These are phyloP conservation scores for Akanthomyces dipterigenus DNA, from an alignment of 2,329 filamentous ascomycete genomes.

Conservation along the genomic window DNA sequence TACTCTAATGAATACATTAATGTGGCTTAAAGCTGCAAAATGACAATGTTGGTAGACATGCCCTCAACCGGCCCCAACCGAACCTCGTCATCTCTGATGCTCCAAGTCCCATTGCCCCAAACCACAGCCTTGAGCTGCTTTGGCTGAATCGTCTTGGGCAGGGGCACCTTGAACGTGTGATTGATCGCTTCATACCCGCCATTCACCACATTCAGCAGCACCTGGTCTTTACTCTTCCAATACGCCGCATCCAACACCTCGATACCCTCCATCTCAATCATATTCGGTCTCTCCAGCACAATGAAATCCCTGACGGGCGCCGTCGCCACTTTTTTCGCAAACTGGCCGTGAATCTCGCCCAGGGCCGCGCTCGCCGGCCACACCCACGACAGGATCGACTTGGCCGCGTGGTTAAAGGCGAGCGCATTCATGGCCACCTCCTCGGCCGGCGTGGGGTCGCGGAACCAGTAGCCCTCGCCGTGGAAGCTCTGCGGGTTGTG, in stretches of 20 bases:
- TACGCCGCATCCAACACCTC: conserved; percentile 18
- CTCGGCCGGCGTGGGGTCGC: conserved; percentile 38
- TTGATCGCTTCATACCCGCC: conserved; percentile 17
- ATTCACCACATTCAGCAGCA: conserved; percentile 20
- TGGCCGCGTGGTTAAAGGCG: conserved; percentile 39
- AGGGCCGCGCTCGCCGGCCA: conserved; percentile 34
- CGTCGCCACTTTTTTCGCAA: conserved; percentile 31
- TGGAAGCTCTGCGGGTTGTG: conserved; percentile 42
- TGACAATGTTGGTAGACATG: conserved; percentile 22
- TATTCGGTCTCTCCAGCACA: conserved; percentile 23
- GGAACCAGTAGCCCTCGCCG: conserved; percentile 41
- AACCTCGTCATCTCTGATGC: conserved; percentile 7
- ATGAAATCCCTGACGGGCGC: conserved; percentile 33
- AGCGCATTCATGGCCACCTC: conserved; percentile 38
- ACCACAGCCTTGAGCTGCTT: conserved; percentile 12
- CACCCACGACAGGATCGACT: conserved; percentile 38
- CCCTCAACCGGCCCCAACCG: conserved; percentile 12
- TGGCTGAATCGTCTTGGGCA: conserved; percentile 12
- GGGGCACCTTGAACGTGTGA: conserved; percentile 12
- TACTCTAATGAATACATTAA: too few relatives aligned
- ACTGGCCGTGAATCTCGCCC: conserved; percentile 30
- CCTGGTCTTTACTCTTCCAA: conserved; percentile 15
- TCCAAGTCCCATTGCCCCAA: conserved; percentile 19
- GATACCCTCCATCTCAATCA: conserved; percentile 1
- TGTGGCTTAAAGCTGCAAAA: conserved; percentile 8